Evolutionary conservation across 2,329 filamentous ascomycete species (phyloP), one percentile per base, ranked within the genome.

Genomic region (Parascedosporium putredinis): DNA sequence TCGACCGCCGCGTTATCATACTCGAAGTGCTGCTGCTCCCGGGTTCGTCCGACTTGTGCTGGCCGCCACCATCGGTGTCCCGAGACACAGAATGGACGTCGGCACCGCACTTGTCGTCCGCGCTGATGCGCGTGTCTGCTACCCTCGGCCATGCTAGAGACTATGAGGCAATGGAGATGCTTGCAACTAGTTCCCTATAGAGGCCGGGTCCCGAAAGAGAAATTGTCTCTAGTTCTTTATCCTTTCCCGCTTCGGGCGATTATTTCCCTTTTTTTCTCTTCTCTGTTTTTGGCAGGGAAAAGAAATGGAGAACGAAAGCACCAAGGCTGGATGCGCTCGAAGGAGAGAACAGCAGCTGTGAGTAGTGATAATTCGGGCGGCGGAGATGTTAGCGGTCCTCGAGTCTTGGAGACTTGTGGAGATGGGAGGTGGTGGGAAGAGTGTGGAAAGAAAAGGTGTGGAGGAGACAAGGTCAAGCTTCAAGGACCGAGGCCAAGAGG

Each of bases 1-100:
- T 81, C 77, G 40, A 79, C 68, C 36, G 70, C 70, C 57, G 73
- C 72, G 27, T 71, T 58, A 51, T 73, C 69, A 52, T 76, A 79
- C 53, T 75, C 63, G n/a, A 57, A 51, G 47, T 38, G 47, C 51
- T 45, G 45, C 52, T 50, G 50, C 20, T 25, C 36, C 47, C n/a
- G 36, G 25, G 27, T n/a, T 29, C 24, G 16, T 33, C 23, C 14
- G 5, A 20, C 27, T 27, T 27, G 40, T 24, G 45, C 27, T 36
- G 27, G 29, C 25, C 18, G 14, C 16, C 9, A 9, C 20, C 25
- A 48, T 55, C 43, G 48, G 50, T 25, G 49, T 53, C 36, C 22
- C 38, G 25, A 23, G 49, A 46, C 42, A 40, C 31, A 14, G 12
- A 31, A 20, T 44, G 24, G 7, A n/a, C 20, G 47, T 43, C 47